A percentile compares a stretch with the other conserved stretches of the same genome.
Conservation (phyloP, 768 basidiomycete genomes). For the Kwoniella europaea region DNA sequence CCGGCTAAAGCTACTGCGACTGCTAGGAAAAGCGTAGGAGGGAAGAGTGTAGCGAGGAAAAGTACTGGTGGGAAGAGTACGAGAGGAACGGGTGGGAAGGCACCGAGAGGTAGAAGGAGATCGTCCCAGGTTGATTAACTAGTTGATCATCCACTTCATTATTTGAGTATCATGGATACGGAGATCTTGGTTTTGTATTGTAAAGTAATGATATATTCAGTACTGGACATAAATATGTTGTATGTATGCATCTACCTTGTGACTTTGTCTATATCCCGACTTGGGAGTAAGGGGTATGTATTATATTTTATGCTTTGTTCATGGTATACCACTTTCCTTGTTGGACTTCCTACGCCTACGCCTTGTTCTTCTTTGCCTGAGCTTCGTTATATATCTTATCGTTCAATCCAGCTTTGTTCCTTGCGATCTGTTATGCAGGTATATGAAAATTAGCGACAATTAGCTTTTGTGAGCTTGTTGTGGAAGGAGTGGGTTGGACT, state of each 20-base stretch:
- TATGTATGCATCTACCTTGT: slow-evolving; percentile 11
- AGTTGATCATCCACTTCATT: not conserved
- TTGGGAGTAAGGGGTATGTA: not conserved
- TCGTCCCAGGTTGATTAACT: slow-evolving; percentile 18
- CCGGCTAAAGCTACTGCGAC: slow-evolving; percentile 29
- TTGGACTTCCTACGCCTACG: slow-evolving; percentile 13
- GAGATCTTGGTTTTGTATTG: no score
- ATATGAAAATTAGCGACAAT: not conserved
- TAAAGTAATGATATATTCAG: not conserved
- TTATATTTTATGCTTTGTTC: not conserved
- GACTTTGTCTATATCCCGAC: not conserved
- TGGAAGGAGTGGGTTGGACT: not conserved
- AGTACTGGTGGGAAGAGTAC: slow-evolving; percentile 36
- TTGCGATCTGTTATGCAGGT: slow-evolving; percentile 70
- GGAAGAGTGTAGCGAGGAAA: no score
- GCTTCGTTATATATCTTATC: slow-evolving; percentile 81
- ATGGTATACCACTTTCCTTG: no score
- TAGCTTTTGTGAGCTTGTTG: not conserved
- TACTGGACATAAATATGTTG: not conserved
- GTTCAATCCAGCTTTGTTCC: slow-evolving; percentile 89
- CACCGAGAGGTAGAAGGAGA: slow-evolving; percentile 20
- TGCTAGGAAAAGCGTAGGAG: slow-evolving; percentile 34
- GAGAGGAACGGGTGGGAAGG: slow-evolving; percentile 27
- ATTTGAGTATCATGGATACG: not conserved
- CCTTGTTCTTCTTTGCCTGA: slow-evolving; percentile 65